These are phyloP conservation scores for Linderniella brevidens DNA, from an alignment of 257 asterid genomes.

Conservation along the genomic window DNA sequence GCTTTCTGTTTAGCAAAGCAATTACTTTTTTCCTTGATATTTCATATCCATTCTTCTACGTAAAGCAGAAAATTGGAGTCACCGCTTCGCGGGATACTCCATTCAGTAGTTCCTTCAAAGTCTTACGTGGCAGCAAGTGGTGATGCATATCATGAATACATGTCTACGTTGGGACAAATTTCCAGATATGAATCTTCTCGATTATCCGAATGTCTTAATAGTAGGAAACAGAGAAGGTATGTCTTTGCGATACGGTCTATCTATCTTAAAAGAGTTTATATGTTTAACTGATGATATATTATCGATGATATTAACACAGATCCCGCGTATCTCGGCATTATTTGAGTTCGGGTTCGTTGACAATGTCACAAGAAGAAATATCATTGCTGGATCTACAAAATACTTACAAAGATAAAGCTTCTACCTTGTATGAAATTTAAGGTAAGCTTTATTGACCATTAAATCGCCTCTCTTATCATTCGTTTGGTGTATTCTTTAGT, in stretches of 20 bases:
- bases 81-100: slow-evolving; percentile 22
- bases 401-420: slow-evolving; percentile 14
- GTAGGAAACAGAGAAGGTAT: slow-evolving; percentile 49
- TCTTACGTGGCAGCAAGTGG: slow-evolving; percentile 54
- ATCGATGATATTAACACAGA: slow-evolving; percentile 26
- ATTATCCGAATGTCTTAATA: slow-evolving; percentile 23
- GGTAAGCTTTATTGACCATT: no score
- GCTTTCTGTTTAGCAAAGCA: background rate
- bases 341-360: slow-evolving; percentile 48
- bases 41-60: slow-evolving; percentile 1
- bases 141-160: slow-evolving; percentile 57
- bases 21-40: background rate
- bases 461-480: no score
- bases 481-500: no score
- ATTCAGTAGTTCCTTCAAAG: slow-evolving; percentile 41
- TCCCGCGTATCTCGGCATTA: slow-evolving; percentile 46
- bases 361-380: slow-evolving; percentile 53
- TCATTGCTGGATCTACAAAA: slow-evolving; percentile 35
- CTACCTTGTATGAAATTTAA: no score
- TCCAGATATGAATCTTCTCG: slow-evolving; percentile 57
- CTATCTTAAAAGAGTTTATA: background rate
- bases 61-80: slow-evolving; percentile 32
- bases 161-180: slow-evolving; percentile 63
- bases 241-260: slow-evolving; percentile 3
- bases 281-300: slow-evolving; percentile 11